Evolutionary conservation across 208 protist species (phyloP), one percentile per base, ranked within the genome.

Genomic region (Acanthamoeba sp.): DNA sequence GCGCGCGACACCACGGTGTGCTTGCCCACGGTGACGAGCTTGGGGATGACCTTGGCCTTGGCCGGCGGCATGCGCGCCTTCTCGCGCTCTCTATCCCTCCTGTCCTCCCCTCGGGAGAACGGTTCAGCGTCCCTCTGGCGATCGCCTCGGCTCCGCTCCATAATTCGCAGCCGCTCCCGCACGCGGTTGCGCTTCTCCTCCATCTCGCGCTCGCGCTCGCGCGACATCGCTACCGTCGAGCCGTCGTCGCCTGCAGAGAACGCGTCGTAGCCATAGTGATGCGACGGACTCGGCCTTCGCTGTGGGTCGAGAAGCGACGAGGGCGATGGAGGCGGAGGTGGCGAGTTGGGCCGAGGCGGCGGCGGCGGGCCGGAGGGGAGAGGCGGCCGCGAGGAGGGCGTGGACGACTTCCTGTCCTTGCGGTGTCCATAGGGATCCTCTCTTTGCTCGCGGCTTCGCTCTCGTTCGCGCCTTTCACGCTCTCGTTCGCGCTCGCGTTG

Each of bases 21-120:
- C 71, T 80, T 80, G 71, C 71, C 71, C 71, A 80, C 71, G 29
- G 71, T 80, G 71, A 80, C 71, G 16, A 80, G 29, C 71, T 80
- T 80, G 71, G 71, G 71, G 16, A 80, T 80, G 36, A 36, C 38
- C 40, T 80, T 80, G 38, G n/a, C 29, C 36, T 80, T 80, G 24
- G 71, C 71, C 24, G 71, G 71, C 71, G 71, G 71, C 71, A 80
- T 80, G 27, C 71, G 71, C 36, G 66, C n/a, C 22, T 48, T 27
- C 22, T 80, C 34, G 10, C 71, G 34, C 40, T 45, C 62, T 6
- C 62, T 1, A 9, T 69, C n/a, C n/a, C 59, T 69, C 29, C 59
- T 24, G 5, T 62, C 55, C 16, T 62, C 14, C 48, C 18, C 48
- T 12, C 48, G 48, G 14, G 48, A 52, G 48, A 52, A 52, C 1